Conservation (phyloP, 768 basidiomycete species). For the Rhizopogon vinicolor region DNA sequence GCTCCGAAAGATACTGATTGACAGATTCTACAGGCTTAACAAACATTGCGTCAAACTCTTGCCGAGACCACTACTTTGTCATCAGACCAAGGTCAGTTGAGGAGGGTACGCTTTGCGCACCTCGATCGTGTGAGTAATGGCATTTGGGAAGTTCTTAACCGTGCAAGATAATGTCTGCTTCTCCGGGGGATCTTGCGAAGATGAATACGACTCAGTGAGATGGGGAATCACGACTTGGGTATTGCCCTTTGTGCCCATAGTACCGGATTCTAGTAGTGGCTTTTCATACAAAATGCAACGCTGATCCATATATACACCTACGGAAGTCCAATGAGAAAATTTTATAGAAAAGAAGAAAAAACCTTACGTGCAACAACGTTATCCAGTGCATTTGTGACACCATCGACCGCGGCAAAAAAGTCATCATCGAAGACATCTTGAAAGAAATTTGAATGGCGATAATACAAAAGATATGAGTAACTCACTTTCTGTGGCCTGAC, state of each 20-base stretch:
- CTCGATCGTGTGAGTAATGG: slow-evolving; percentile 97
- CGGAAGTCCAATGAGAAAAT: not conserved
- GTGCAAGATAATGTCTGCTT: slow-evolving; percentile 97
- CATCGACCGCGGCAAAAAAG: slow-evolving; percentile 86
- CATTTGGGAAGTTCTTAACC: slow-evolving; percentile 98
- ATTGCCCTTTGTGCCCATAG: slow-evolving; percentile 97
- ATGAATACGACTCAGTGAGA: slow-evolving; percentile 93
- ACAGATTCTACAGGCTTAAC: slow-evolving; percentile 92
- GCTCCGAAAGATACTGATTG: slow-evolving; percentile 95
- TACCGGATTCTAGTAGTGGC: slow-evolving; percentile 94
- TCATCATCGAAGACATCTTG: slow-evolving; percentile 81
- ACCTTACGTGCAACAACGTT: slow-evolving; percentile 90
- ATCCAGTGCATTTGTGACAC: slow-evolving; percentile 96
- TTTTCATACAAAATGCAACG: slow-evolving; percentile 97
- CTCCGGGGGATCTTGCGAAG: slow-evolving; percentile 98
- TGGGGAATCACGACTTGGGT: slow-evolving; percentile 93
- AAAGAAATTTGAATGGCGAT: slow-evolving; percentile 9
- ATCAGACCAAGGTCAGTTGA: slow-evolving; percentile 1
- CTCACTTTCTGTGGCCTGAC: slow-evolving; percentile 88
- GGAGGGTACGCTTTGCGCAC: slow-evolving; percentile 33
- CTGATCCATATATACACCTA: slow-evolving; percentile 97
- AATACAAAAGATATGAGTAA: slow-evolving; percentile 8
- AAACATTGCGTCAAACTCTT: slow-evolving; percentile 89
- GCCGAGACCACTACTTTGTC: slow-evolving; percentile 76
- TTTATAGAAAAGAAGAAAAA: not conserved